These are phyloP conservation scores for Phenoliferia sp. DNA, from an alignment of 1,284 basidiomycete species.

Conservation along the genomic window DNA sequence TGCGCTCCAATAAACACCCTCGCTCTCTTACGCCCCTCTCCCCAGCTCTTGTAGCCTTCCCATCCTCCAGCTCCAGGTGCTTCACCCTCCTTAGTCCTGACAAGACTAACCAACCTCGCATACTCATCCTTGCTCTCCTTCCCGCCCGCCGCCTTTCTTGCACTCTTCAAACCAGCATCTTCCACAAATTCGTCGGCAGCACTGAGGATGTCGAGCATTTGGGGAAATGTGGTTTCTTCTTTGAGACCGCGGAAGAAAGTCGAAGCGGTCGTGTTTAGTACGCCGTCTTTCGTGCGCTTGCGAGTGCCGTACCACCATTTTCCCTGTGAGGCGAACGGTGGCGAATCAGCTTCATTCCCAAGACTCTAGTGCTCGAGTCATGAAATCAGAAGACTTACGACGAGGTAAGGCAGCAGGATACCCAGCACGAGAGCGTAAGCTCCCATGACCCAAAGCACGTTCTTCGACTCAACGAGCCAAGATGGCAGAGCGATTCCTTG, in stretches of 20 bases:
- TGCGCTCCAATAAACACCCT: slow-evolving; percentile 80
- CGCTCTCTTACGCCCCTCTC: slow-evolving; percentile 48
- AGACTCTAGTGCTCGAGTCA: neutral
- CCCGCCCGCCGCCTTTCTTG: too few species aligned
- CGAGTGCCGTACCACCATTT: slow-evolving; percentile 97
- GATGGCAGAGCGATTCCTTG: slow-evolving; percentile 94
- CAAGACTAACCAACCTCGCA: slow-evolving; percentile 20
- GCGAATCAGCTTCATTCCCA: neutral
- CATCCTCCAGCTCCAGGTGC: slow-evolving; percentile 29
- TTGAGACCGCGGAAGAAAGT: slow-evolving; percentile 81
- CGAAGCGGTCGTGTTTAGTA: slow-evolving; percentile 77
- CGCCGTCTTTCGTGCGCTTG: slow-evolving; percentile 86
- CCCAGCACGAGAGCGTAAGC: slow-evolving; percentile 85
- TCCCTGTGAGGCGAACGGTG: slow-evolving; percentile 50
- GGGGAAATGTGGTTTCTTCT: slow-evolving; percentile 71
- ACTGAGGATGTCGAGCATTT: slow-evolving; percentile 69
- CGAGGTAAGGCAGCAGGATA: slow-evolving; percentile 76
- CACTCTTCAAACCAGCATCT: slow-evolving; percentile 21
- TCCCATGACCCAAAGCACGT: slow-evolving; percentile 85
- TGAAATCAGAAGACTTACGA: slow-evolving; percentile 50
- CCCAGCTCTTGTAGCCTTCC: slow-evolving; percentile 26
- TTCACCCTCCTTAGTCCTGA: slow-evolving; percentile 41
- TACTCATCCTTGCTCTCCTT: slow-evolving; percentile 29
- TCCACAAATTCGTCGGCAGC: slow-evolving; percentile 66
- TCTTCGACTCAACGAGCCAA: slow-evolving; percentile 89